These are phyloP conservation scores for Ogataea nonfermentans DNA, from an alignment of 805 yeast genomes.

Conservation along the genomic window DNA sequence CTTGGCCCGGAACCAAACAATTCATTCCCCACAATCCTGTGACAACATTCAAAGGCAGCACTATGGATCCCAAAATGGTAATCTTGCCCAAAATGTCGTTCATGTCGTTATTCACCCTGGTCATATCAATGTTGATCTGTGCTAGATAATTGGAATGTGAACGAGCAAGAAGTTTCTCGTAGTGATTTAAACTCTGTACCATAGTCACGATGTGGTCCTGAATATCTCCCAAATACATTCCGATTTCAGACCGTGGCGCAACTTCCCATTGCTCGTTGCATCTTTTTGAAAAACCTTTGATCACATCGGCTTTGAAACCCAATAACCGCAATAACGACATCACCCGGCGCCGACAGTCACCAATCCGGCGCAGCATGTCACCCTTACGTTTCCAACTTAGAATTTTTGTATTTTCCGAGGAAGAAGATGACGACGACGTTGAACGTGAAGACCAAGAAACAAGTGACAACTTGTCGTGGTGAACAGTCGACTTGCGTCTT, in stretches of 20 bases:
- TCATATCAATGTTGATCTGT: constrained; percentile 96
- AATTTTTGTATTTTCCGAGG: constrained; percentile 41
- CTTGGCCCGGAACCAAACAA: constrained; percentile 93
- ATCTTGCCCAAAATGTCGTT: constrained; percentile 94
- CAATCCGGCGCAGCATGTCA: constrained; percentile 91
- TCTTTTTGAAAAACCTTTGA: constrained; percentile 89
- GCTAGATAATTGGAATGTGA: constrained; percentile 97
- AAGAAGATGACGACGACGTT: constrained; percentile 21
- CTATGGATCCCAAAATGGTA: constrained; percentile 91
- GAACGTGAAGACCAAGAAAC: constrained; percentile 18
- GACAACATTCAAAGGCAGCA: constrained; percentile 89
- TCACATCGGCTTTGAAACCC: constrained; percentile 96
- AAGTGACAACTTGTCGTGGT: constrained; percentile 26
- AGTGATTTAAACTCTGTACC: constrained; percentile 93
- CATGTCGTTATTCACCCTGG: constrained; percentile 93
- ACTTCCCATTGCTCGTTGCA: constrained; percentile 82
- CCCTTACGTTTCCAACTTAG: constrained; percentile 89
- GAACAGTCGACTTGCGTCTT: constrained; percentile 29
- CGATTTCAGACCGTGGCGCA: constrained; percentile 82
- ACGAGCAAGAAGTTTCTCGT: constrained; percentile 88
- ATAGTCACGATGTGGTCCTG: constrained; percentile 97
- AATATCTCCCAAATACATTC: constrained; percentile 93
- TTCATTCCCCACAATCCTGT: constrained; percentile 99
- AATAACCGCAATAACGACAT: constrained; percentile 83
- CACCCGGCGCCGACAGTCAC: constrained; percentile 91